Evolutionary conservation across 2,329 filamentous ascomycete genomes (phyloP), one percentile per base, ranked within the genome.

Genomic region (Curvularia eragrostidis): DNA sequence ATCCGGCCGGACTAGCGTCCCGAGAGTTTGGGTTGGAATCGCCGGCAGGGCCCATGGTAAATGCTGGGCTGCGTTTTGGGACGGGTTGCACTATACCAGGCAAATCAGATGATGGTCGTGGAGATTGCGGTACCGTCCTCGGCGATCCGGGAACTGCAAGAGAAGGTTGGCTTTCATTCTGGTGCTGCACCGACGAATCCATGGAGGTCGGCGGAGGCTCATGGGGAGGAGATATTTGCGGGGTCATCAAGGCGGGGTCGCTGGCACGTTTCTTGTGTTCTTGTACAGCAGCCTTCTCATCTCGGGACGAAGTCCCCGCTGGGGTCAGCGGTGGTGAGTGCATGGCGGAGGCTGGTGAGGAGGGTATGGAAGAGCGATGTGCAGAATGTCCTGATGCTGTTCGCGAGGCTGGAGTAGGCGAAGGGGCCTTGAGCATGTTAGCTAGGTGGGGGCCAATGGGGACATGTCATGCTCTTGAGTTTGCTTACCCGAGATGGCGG

Each of bases 271-370:
- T 75, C 52, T 65, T 73, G 48, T 71, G 58, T 72, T 75, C 59
- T 70, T 75, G 67, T 64, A 69, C 69, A 68, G 43, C 57, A 30
- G 69, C 49, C 65, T 73, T 80, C 67, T 72, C 81, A 71, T 87
- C 87, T 66, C 82, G 81, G 52, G 85, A 86, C 63, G 82, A 81
- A 42, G 91, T 94, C 50, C 88, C 93, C 53, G 92, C 88, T 18
- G 94, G 94, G 12, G 93, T 97, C 51, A 98, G 84, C 41, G 93
- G 93, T 64, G 94, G 94, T 10, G 93, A 96, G 67, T 94, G 90
- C 79, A 96, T 85, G 56, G 89, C 86, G 58, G 88, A 87, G 43
- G 85, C 80, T 59, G 85, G 84, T 59, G 91, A 89, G 63, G 88
- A 90, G 39, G 87, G 81, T 72, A 85, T 83, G 66, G 83, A 85